Percentiles rank a stretch among this genome's conserved stretches.
These are phyloP conservation scores for Hypholoma sublateritium DNA, from an alignment of 768 basidiomycete genomes.

Conservation along the genomic window DNA sequence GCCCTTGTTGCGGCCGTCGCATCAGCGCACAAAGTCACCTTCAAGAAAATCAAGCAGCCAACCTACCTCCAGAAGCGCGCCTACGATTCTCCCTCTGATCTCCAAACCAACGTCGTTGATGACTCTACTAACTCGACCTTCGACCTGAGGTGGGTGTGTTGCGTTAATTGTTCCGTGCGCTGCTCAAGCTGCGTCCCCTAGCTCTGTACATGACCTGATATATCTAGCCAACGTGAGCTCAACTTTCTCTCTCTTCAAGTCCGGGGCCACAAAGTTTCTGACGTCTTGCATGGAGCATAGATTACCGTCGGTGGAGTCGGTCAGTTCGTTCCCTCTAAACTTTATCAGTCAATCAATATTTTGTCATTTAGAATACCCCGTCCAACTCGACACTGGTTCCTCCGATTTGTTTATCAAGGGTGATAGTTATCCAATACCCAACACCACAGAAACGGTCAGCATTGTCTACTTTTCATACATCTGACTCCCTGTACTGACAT, in stretches of 20 bases:
- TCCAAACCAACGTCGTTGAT: slow-evolving; percentile 34
- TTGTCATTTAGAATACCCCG: slow-evolving; percentile 52
- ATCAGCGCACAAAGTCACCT: slow-evolving; percentile 45
- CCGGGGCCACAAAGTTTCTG: neutral
- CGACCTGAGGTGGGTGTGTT: slow-evolving; percentile 41
- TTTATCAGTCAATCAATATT: neutral
- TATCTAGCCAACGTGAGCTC: slow-evolving; percentile 73
- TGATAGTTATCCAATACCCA: slow-evolving; percentile 45
- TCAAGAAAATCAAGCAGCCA: slow-evolving; percentile 45
- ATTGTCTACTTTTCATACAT: neutral
- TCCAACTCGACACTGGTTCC: slow-evolving; percentile 86
- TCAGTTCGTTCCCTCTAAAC: slow-evolving; percentile 30
- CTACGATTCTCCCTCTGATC: slow-evolving; percentile 24
- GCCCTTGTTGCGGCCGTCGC: slow-evolving; percentile 36
- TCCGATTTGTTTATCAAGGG: slow-evolving; percentile 77
- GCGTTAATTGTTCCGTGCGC: neutral
- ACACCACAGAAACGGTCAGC: slow-evolving; percentile 48
- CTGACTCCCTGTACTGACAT: slow-evolving; percentile 12
- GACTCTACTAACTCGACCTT: slow-evolving; percentile 31
- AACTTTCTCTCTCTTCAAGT: neutral
- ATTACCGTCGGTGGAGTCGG: slow-evolving; percentile 64
- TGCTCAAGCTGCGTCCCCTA: slow-evolving; percentile 29
- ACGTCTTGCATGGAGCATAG: slow-evolving; percentile 34
- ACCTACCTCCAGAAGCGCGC: slow-evolving; percentile 36
- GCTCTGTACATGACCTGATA: slow-evolving; percentile 74